Base-by-base conservation (phyloP, 768 basidiomycete genomes). In the Boletus bicolor region DNA sequence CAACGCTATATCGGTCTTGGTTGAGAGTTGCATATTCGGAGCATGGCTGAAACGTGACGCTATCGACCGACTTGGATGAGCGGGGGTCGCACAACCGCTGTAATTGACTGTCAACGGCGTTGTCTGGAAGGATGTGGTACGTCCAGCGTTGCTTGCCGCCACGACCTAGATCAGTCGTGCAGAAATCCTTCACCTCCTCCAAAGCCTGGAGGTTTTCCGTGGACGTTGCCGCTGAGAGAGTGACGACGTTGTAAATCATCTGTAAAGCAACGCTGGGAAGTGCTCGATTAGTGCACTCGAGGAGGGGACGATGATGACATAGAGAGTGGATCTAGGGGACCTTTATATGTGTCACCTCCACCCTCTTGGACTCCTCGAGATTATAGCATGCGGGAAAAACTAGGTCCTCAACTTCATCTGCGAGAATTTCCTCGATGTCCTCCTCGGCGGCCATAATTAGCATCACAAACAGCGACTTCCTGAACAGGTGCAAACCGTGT, bases 111-210 rank as follows among this genome's bases (percentile, higher is more conserved):
- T 76, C 68, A 26, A 83, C 58, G 5, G 56, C 64, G 11, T 70
- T 72, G 54, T 82, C 78, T 15, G 70, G 49, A 26, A 83, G 73
- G 28, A 76, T 63, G 17, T 76, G 79, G 64, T 82, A 84, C 4
- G 81, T 77, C 82, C 82, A 84, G 36, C 76, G 75, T 35, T 77
- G 76, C 50, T 69, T 72, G 34, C 80, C 82, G 8, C 78, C 74
- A 44, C 75, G 75, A 58, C 82, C 82, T 63, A 83, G 77, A 65
- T 83, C 80, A 7, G 82, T 83, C 19, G 69, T 72, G 15, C 70
- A 72, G 60, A 82, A 82, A 61, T 82, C 67, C 59, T 75, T 78
- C 49, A 82, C 82, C 62, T 83, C 81, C 38, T 78, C 73, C 54
- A 83, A 67, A 8, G 81, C 80, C 42, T 74, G 75, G 32, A 77